Evolutionary conservation across 2,329 filamentous ascomycete genomes (phyloP), one percentile per base, ranked within the genome.

Genomic region (Fusarium fujikuroi): DNA sequence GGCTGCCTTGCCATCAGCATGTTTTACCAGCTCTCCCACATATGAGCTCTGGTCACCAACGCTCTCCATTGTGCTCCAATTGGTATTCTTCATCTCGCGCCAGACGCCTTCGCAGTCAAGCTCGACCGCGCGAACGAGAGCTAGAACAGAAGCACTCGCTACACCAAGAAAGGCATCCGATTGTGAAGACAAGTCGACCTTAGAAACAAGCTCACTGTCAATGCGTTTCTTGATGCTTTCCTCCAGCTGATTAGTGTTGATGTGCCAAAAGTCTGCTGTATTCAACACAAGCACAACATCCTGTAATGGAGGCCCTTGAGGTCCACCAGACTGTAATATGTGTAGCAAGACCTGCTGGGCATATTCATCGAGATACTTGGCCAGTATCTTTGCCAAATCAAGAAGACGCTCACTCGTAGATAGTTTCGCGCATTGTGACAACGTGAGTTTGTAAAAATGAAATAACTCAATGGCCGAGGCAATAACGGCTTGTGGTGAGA

Each of bases 201-300:
- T 91, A 36, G 90, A 84, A 21, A 90, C 90, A 40, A 97, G 85
- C 5, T 95, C 93, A 50, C 89, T 87, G 73, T 98, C 96, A 71
- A 99, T 95, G 15, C 95, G 91, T 76, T 93, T 92, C 83, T 94
- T 95, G 82, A 99, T 95, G 81, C 93, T 97, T 77, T 98, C 95
- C 80, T 98, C 95, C 2, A 99, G 87, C 79, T 98, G 95, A 53
- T 92, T 95, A 54, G 95, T 96, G 36, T 97, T 98, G 32, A 90
- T 91, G 79, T 98, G 95, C 89, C 96, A 99, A 81, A 98, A 99
- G 79, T 99, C 96, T 2, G 96, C 95, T 3, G 96, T 98, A 80
- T 99, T 99, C 53, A 99, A 86, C 2, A 98, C 95, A 7, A 97
- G 85, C 19, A 98, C 89, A 7, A 93, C 89, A 71, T 97, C 93